Base-by-base conservation (phyloP, 2,329 filamentous ascomycete genomes). In the Xylariomycetidae sp. region DNA sequence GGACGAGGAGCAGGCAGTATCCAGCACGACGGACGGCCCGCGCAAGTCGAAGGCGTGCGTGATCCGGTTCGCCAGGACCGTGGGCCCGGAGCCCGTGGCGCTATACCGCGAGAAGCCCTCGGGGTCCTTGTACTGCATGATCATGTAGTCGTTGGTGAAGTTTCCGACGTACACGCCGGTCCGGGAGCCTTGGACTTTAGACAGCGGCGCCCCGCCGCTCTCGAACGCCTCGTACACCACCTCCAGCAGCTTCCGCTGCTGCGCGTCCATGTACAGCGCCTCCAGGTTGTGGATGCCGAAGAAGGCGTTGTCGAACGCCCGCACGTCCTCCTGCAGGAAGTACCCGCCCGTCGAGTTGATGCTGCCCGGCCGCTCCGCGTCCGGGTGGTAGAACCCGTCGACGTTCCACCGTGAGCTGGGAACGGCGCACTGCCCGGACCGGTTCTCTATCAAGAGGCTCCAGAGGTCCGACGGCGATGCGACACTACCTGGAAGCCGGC, bases 181-280 rank as follows among this genome's bases (percentile, higher is more conserved):
- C 2, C 28, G 40, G 1, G 39, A 25, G 7, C 44, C 45, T 0
- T 38, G 35, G 3, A 44, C 13, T 2, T 31, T 7, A 3, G 47
- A 38, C 13, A 48, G 13, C 0, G 50, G 12, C 5, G 33, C 17
- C 2, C 48, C 47, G 2, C 38, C 29, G 20, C 27, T 49, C 19
- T 47, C 38, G 4, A 53, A 24, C 13, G 44, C 46, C 25, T 64
- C 58, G 31, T 55, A 64, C 0, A 57, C 49, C 0, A 53, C 51
- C 33, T 64, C 61, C 3, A 60, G 49, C 2, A 59, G 37, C 16
- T 54, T 43, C 1, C 57, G 49, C 18, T 59, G 58, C 19, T 53
- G 46, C 2, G 57, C 53, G 16, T 61, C 58, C 44, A 60, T 38
- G 13, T 38, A 39, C 6, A 27, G 34, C 1, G 42, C 39, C 17